Percentiles rank a stretch among this genome's conserved stretches.
Evolutionary conservation across 768 basidiomycete genomes (phyloP).

Genomic region (Trametes cubensis): DNA sequence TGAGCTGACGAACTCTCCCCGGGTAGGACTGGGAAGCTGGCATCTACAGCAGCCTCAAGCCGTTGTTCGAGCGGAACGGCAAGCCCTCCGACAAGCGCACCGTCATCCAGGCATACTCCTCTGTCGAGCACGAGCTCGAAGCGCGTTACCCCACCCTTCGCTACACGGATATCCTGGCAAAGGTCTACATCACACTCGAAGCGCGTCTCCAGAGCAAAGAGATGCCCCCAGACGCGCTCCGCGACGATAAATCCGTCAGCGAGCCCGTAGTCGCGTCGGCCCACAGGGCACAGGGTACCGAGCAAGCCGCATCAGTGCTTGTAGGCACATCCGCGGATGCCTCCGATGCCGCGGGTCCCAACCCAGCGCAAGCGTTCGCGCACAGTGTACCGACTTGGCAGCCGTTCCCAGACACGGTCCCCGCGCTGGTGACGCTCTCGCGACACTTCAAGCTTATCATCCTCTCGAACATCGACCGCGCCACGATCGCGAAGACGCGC

Average conservation of each 20-base stretch:
- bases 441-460: conserved; percentile 70
- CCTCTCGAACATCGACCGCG: conserved; percentile 74
- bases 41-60: conserved; percentile 56
- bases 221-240: conserved; percentile 17
- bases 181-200: conserved; percentile 36
- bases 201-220: conserved; percentile 34
- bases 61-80: conserved; percentile 41
- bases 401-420: conserved; percentile 66
- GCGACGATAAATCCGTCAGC: conserved; percentile 37
- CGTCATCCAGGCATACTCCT: conserved; percentile 52
- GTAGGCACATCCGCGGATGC: conserved; percentile 21
- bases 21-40: conserved; percentile 78
- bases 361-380: conserved; percentile 53
- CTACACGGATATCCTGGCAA: conserved; percentile 62
- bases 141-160: conserved; percentile 57
- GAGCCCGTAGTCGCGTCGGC: conserved; percentile 29
- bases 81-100: conserved; percentile 54
- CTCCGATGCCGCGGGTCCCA: background rate
- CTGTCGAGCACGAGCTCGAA: conserved; percentile 61
- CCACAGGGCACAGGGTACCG: background rate
- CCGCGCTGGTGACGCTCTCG: conserved; percentile 61
- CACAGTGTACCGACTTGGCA: conserved; percentile 63
- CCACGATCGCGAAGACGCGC: conserved; percentile 64
- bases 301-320: conserved; percentile 6
- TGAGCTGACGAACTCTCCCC: background rate